These are phyloP conservation scores for Reticulascus tulasneorum DNA, from an alignment of 2,329 filamentous ascomycete species.

Conservation along the genomic window DNA sequence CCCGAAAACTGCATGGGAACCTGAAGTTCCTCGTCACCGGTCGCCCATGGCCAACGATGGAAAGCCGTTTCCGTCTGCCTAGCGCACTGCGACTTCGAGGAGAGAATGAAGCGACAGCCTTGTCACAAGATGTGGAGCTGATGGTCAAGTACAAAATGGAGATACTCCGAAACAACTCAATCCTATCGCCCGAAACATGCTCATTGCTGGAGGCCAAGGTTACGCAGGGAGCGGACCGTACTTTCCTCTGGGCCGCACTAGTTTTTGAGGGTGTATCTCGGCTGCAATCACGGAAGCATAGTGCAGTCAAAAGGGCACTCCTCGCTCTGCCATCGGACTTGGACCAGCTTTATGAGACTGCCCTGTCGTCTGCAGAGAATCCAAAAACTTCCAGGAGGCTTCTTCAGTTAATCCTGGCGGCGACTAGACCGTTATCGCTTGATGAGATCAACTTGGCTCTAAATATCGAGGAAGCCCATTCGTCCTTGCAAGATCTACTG, in stretches of 20 bases:
- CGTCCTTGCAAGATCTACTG: neutral
- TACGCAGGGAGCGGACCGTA: neutral
- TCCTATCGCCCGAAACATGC: neutral
- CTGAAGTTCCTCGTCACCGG: slow-evolving; percentile 4
- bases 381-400: neutral
- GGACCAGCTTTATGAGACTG: slow-evolving; percentile 6
- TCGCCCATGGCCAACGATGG: slow-evolving; percentile 7
- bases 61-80: neutral
- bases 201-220: neutral
- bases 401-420: slow-evolving; percentile 2
- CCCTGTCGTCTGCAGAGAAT: neutral
- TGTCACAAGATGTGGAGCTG: neutral
- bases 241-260: slow-evolving; percentile 4
- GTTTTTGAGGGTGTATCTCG: slow-evolving; percentile 3
- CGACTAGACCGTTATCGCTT: neutral
- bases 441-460: slow-evolving; percentile 7
- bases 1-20: neutral
- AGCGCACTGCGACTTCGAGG: slow-evolving; percentile 3
- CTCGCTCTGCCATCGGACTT: neutral
- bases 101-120: slow-evolving; percentile 3
- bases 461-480: neutral
- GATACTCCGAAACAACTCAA: neutral
- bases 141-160: slow-evolving; percentile 1
- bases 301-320: neutral
- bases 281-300: slow-evolving; percentile 3